Evolutionary conservation across 208 protist species (phyloP), one percentile per base, ranked within the genome.

Genomic region (Trypanosomatidae sp.): DNA sequence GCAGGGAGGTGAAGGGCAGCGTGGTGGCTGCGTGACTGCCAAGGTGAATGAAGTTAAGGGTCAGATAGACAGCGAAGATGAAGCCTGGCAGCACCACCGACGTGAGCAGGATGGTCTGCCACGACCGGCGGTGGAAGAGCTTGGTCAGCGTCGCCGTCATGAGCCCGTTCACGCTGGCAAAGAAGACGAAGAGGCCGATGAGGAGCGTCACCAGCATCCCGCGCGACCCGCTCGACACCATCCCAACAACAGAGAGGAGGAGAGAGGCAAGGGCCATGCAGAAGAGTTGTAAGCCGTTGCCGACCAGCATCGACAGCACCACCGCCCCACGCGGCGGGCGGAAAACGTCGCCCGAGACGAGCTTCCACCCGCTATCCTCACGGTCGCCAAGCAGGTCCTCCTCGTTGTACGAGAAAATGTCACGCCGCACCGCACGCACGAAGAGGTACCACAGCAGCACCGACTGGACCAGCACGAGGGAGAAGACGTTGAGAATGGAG

Each of bases 391-490:
- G 65, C n/a, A 80, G 69, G 56, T 84, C 79, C 30, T 72, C 58
- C 58, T 97, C 79, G 82, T 97, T 98, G 81, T 99, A 99, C 46
- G 83, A 66, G 7, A 67, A 71, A 53, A 99, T 87, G 76, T 99
- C 98, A 10, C 85, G 81, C 52, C 93, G 89, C 36, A 99, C 87
- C 3, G 95, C 97, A 7, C 96, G 82, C 58, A 98, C 74, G 80
- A 99, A 87, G 62, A 99, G 97, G 83, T 98, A 96, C 30, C 96
- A 98, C n/a, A 99, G 79, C 73, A 98, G 94, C 47, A 73, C 70
- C 8, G 95, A 91, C 19, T 99, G 89, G 79, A 99, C 92, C 53
- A 99, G 50, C 13, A 99, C 95, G 33, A 99, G 94, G 58, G 98
- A 89, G 10, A 99, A 86, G n/a, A 91, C 97, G 87, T 99, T 99